Evolutionary conservation across 306 rosid species (phyloP).

Genomic region (Corylus avellana): DNA sequence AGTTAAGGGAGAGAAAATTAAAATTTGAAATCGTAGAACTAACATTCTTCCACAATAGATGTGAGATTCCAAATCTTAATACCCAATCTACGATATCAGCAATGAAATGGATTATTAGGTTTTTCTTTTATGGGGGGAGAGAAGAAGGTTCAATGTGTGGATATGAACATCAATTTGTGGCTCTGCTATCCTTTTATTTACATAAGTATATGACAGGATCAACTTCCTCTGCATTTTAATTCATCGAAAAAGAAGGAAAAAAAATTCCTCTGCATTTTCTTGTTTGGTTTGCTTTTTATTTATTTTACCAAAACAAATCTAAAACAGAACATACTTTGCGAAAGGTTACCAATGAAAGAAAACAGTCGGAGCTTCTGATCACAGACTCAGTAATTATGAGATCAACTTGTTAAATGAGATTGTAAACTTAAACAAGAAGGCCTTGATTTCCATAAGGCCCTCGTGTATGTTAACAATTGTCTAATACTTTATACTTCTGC

Average conservation of each 20-base stretch:
- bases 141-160: background rate
- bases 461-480: background rate
- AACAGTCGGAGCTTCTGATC: background rate
- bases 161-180: conserved; percentile 1
- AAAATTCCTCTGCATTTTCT: background rate
- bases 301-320: background rate
- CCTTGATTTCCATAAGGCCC: background rate
- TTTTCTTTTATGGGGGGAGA: background rate
- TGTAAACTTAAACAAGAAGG: background rate
- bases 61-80: too few relatives aligned
- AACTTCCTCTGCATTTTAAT: background rate
- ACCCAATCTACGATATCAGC: too few relatives aligned
- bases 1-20: too few relatives aligned
- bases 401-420: conserved; percentile 15
- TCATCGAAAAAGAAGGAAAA: too few relatives aligned
- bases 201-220: background rate
- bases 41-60: too few relatives aligned
- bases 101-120: too few relatives aligned
- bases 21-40: too few relatives aligned
- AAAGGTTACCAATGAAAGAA: conserved; percentile 5
- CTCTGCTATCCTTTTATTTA: background rate
- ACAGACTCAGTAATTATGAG: background rate
- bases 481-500: conserved; percentile 7
- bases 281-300: background rate
- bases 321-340: background rate